Conservation (phyloP, 31 red algal species). For the Porphyra umbilicalis region DNA sequence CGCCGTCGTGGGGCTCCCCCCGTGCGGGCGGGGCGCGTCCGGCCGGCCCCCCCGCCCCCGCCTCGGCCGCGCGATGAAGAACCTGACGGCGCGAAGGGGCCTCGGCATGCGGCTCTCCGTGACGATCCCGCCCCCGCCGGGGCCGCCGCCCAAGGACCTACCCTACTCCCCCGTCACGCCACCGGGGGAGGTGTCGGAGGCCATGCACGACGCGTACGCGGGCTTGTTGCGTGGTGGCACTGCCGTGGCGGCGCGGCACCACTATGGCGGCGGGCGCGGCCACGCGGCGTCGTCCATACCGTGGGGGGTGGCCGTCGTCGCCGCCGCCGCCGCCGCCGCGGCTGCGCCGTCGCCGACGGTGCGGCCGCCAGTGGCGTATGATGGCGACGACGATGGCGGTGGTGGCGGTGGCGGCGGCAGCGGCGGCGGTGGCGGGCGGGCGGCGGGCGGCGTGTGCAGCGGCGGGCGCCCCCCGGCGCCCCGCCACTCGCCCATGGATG, state of each 20-base stretch:
- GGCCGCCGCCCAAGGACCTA: not conserved
- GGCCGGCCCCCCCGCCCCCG: too few relatives aligned
- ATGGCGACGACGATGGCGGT: too few relatives aligned
- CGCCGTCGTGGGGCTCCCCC: too few relatives aligned
- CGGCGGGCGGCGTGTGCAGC: not conserved
- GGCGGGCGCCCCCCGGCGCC: not conserved
- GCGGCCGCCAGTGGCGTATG: not conserved
- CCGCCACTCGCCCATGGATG: not conserved
- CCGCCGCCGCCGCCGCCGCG: not conserved
- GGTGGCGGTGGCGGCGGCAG: too few relatives aligned
- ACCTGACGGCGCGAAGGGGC: not conserved
- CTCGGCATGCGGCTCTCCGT: not conserved
- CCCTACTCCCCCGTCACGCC: not conserved
- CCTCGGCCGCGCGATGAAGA: not conserved
- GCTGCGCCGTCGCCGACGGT: not conserved
- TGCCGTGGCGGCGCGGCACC: not conserved
- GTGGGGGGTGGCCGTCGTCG: not conserved
- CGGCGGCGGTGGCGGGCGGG: too few relatives aligned
- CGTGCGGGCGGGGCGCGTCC: too few relatives aligned
- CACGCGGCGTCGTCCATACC: not conserved
- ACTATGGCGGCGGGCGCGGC: not conserved
- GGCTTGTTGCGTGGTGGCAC: not conserved
- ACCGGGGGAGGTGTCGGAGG: not conserved
- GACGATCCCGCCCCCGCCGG: not conserved
- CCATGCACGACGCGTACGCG: not conserved